phyloP scores from a whole-genome alignment of 371 early-diverging fungal genomes.

The Smittium culicis region DNA sequence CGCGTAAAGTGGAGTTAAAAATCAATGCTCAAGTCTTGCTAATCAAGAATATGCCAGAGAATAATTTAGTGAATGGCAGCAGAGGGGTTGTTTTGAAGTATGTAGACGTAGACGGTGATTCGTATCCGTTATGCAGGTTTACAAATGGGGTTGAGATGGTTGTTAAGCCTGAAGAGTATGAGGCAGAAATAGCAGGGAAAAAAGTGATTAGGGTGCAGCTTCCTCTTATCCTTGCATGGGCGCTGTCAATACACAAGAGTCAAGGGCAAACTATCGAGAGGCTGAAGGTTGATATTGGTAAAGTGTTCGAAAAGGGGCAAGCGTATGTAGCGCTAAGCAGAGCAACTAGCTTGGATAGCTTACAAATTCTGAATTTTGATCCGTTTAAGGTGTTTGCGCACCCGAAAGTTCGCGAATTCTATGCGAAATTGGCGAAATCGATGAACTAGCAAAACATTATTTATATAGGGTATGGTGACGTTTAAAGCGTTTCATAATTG shows the following conservation, averaged over 20 bases:
- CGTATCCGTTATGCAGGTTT: constrained; percentile 46
- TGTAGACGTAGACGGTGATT: constrained; percentile 21
- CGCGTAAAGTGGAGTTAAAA: constrained; percentile 46
- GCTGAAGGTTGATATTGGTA: constrained; percentile 58
- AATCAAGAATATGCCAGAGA: constrained; percentile 50
- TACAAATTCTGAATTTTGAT: constrained; percentile 62
- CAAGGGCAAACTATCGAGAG: constrained; percentile 85
- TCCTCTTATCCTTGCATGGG: constrained; percentile 42
- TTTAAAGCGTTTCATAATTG: too few species aligned
- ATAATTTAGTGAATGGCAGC: constrained; percentile 68
- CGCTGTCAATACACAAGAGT: constrained; percentile 66
- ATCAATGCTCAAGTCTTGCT: constrained; percentile 76
- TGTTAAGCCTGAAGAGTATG: constrained; percentile 43
- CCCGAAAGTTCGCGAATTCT: constrained; percentile 49
- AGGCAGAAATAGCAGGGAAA: constrained; percentile 34
- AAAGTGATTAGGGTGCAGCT: constrained; percentile 32
- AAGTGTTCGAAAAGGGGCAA: constrained; percentile 73
- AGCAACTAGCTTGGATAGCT: constrained; percentile 42
- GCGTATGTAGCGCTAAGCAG: constrained; percentile 82
- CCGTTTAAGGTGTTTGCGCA: constrained; percentile 50
- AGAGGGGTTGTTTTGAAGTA: constrained; percentile 58
- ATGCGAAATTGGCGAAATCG: constrained; percentile 32
- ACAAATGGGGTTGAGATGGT: constrained; percentile 34
- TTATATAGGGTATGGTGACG: constrained; percentile 2
- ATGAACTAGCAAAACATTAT: too few species aligned